These are phyloP conservation scores for Stevia rebaudiana DNA, from an alignment of 140 eudicot species.

Conservation along the genomic window DNA sequence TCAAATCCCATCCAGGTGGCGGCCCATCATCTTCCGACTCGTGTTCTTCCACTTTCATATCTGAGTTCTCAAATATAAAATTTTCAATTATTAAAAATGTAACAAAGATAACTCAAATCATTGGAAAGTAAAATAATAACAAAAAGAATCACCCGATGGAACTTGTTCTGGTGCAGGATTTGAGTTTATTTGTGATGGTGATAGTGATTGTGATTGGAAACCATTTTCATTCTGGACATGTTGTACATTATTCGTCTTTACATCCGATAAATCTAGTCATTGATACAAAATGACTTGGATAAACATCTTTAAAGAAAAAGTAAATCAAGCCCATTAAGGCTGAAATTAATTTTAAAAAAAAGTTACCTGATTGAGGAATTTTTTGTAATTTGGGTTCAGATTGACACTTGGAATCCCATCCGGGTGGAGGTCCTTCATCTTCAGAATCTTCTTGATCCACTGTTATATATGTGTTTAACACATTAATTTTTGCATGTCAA, in stretches of 20 bases:
- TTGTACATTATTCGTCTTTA: slow-evolving; percentile 26
- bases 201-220: slow-evolving; percentile 29
- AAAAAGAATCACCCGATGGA: slow-evolving; percentile 32
- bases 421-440: slow-evolving; percentile 57
- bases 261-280: slow-evolving; percentile 17
- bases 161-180: slow-evolving; percentile 17
- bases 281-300: background rate
- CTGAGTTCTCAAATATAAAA: slow-evolving; percentile 19
- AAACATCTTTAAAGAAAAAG: background rate
- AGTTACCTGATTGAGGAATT: slow-evolving; percentile 27
- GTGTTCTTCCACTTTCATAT: slow-evolving; percentile 34
- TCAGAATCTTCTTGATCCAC: slow-evolving; percentile 27
- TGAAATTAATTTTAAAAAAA: background rate
- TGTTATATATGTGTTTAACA: slow-evolving; percentile 20
- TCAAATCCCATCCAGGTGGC: slow-evolving; percentile 58
- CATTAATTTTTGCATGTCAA: background rate
- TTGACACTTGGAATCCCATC: slow-evolving; percentile 41
- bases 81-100: background rate
- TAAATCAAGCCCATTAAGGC: background rate
- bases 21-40: slow-evolving; percentile 42
- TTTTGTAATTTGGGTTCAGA: slow-evolving; percentile 1
- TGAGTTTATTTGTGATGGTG: slow-evolving; percentile 13
- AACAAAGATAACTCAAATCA: slow-evolving; percentile 6
- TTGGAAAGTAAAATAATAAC: background rate
- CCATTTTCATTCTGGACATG: slow-evolving; percentile 27